Evolutionary conservation across 2,329 filamentous ascomycete species (phyloP), one percentile per base, ranked within the genome.

Genomic region (Alternaria burnsii): DNA sequence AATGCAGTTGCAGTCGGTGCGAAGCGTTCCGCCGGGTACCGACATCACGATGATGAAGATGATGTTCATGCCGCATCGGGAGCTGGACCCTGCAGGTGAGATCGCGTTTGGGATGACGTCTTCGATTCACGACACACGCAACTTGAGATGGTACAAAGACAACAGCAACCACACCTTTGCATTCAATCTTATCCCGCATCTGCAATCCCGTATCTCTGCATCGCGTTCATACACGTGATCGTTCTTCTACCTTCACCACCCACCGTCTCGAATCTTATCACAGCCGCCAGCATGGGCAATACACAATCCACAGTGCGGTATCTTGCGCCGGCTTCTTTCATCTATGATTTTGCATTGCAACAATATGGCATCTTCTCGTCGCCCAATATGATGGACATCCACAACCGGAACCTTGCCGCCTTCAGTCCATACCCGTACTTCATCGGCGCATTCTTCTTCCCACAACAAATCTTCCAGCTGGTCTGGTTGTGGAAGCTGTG

Each of bases 361-460:
- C 84, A 86, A 70, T 88, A 88, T 74, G 86, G 86, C 72, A 83
- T 88, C 73, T 80, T 86, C 32, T 82, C 82, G 36, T 79, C 72
- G 0, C 86, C 86, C 0, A 87, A 84, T 63, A 88, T 88, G 86
- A 83, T 87, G 65, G 83, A 87, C 51, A 79, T 88, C 32, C 85
- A 88, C 71, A 82, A 88, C 67, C 75, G 76, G 32, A 87, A 88
- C 69, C 76, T 87, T 6, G 86, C 85, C 1, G 88, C 87, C 70
- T 88, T 85, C 78, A 84, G 80, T 1, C 86, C 86, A 0, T 83
- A 87, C 58, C 85, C 86, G 1, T 85, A 81, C 68, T 86, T 87
- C 75, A 87, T 88, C 61, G 86, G 78, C 0, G 84, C 77, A 16
- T 88, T 88, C 78, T 88, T 88, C 79, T 86, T 86, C 71, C 85